A percentile compares a stretch with the other conserved stretches of the same genome.
phyloP scores from a whole-genome alignment of 2,329 filamentous ascomycete genomes.

The Cercospora sojina region DNA sequence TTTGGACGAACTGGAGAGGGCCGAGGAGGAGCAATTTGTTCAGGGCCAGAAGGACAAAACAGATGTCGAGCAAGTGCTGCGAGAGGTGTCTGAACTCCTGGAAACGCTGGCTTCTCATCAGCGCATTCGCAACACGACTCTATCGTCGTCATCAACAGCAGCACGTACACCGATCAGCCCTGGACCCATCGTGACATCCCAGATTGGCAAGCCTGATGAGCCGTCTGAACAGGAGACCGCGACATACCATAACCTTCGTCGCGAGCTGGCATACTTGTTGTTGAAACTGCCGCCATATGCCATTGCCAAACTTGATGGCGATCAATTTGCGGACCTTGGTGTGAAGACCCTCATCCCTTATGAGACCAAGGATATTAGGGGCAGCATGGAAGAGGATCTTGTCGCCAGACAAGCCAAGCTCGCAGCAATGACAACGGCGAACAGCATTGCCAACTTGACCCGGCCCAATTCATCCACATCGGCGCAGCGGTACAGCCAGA shows the following conservation, averaged over 20 bases:
- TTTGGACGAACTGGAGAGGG: conserved; percentile 31
- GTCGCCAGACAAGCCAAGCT: conserved; percentile 45
- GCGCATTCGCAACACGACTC: conserved; percentile 70
- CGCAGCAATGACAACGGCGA: conserved; percentile 37
- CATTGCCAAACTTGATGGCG: conserved; percentile 80
- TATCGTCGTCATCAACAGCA: conserved; percentile 50
- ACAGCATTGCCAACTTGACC: conserved; percentile 33
- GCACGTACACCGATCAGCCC: conserved; percentile 51
- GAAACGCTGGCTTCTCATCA: conserved; percentile 76
- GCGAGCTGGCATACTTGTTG: conserved; percentile 71
- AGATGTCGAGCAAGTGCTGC: conserved; percentile 53
- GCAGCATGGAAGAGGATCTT: conserved; percentile 82
- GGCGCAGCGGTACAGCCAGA: conserved; percentile 37
- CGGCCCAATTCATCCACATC: conserved; percentile 32
- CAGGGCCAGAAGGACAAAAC: conserved; percentile 37
- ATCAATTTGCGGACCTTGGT: conserved; percentile 78
- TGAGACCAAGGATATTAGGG: conserved; percentile 69
- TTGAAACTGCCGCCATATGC: conserved; percentile 77
- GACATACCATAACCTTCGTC: conserved; percentile 71
- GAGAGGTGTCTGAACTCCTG: conserved; percentile 72
- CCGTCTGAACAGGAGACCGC: conserved; percentile 61
- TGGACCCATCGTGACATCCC: conserved; percentile 59
- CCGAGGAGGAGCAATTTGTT: conserved; percentile 26
- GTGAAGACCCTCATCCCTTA: conserved; percentile 77
- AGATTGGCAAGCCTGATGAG: conserved; percentile 60